Percentiles rank a stretch among this genome's conserved stretches.
Conservation (phyloP, 345 rosid species). For the Acer campestre region DNA sequence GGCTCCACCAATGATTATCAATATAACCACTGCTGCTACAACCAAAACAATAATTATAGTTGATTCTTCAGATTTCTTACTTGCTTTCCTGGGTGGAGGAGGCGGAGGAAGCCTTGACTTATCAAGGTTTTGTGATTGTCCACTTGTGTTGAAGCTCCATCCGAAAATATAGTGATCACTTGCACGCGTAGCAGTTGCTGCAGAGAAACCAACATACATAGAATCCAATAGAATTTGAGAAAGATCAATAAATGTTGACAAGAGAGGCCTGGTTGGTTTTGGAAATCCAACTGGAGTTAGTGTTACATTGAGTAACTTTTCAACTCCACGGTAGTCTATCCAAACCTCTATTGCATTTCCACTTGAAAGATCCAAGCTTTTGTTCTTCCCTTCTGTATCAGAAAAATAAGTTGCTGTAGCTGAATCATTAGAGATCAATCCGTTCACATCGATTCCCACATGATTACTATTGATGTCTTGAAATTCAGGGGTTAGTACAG, state of each 20-base stretch:
- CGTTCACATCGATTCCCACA: slow-evolving; percentile 59
- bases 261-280: slow-evolving; percentile 47
- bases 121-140: slow-evolving; percentile 40
- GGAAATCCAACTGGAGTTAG: slow-evolving; percentile 34
- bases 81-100: slow-evolving; percentile 30
- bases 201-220: slow-evolving; percentile 52
- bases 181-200: slow-evolving; percentile 42
- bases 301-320: slow-evolving; percentile 44
- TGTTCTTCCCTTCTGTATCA: slow-evolving; percentile 16
- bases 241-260: slow-evolving; percentile 45
- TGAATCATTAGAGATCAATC: slow-evolving; percentile 34
- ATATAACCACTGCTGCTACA: slow-evolving; percentile 17
- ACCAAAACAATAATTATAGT: slow-evolving; percentile 19
- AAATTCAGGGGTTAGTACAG: slow-evolving; percentile 41
- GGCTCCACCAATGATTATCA: slow-evolving; percentile 24
- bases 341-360: slow-evolving; percentile 26
- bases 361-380: slow-evolving; percentile 16
- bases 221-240: slow-evolving; percentile 34
- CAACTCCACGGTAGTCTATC: slow-evolving; percentile 52
- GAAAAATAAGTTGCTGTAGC: slow-evolving; percentile 42
- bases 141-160: slow-evolving; percentile 61
- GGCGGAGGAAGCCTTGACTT: slow-evolving; percentile 53
- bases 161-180: slow-evolving; percentile 51
- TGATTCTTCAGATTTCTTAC: not conserved
- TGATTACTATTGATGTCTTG: slow-evolving; percentile 51